Evolutionary conservation across 176 grass and related monocot genomes (phyloP), one percentile per base, ranked within the genome.

Genomic region (Phyllostachys edulis): DNA sequence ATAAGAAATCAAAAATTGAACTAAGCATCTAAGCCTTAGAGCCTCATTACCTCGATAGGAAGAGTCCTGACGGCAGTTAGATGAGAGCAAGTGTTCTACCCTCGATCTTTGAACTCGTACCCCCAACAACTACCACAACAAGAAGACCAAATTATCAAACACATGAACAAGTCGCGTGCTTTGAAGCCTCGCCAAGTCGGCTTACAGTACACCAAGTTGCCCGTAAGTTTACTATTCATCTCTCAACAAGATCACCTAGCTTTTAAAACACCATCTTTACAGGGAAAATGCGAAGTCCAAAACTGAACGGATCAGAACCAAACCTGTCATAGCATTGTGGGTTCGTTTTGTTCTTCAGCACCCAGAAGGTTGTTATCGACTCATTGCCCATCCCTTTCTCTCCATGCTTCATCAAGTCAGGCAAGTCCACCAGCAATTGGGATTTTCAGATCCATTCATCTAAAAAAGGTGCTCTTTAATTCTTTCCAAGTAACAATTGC

Each of bases 121-220:
- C n/a, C n/a, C n/a, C n/a, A n/a, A n/a, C n/a, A n/a, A n/a, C n/a
- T n/a, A n/a, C n/a, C n/a, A n/a, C n/a, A n/a, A n/a, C n/a, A n/a
- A n/a, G 21, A 49, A 27, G 39, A 49, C 51, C 17, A 20, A 54
- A 54, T 20, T 54, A 42, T 0, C 10, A 54, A 49, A 20, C 6
- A 37, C 5, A 23, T 36, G 54, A 46, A 46, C 69, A 37, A 55
- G 45, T 13, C 0, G 18, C 55, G 21, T 65, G 78, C 71, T 36
- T 85, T 69, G 51, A 40, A 62, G 32, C 1, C 1, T 75, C 12
- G 49, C 81, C 50, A 80, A 6, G 27, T 73, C 5, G 0, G n/a
- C n/a, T 85, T 60, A 38, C 23, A 40, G 50, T 68, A 61, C 21
- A 51, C n/a, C 24, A 79, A 75, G 61, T 65, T 59, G 71, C 26